These are phyloP conservation scores for Baudoinia panamericana DNA, from an alignment of 495 filamentous ascomycete genomes.

Conservation along the genomic window DNA sequence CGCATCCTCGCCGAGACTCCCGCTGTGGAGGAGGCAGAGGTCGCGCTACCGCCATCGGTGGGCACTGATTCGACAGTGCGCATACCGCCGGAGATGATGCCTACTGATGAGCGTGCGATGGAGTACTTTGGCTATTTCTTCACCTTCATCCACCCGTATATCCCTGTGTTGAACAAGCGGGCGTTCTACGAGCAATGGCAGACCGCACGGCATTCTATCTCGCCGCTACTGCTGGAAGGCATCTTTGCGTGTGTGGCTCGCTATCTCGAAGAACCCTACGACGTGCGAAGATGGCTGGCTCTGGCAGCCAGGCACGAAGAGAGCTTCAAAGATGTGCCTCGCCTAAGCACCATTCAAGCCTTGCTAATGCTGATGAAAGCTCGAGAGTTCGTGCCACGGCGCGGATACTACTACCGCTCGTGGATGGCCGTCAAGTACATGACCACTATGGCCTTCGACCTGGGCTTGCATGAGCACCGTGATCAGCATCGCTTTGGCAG, in stretches of 20 bases:
- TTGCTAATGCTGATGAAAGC: constrained; percentile 82
- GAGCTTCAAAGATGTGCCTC: constrained; percentile 88
- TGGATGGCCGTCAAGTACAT: constrained; percentile 95
- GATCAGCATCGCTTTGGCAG: constrained; percentile 57
- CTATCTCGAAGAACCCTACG: constrained; percentile 65
- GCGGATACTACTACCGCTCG: constrained; percentile 92
- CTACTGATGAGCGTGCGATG: constrained; percentile 66
- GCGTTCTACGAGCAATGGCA: constrained; percentile 90
- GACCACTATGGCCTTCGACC: constrained; percentile 83
- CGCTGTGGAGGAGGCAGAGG: constrained; percentile 57
- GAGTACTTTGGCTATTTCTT: constrained; percentile 92
- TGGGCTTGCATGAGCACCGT: constrained; percentile 81
- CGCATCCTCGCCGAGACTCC: constrained; percentile 54
- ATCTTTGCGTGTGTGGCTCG: constrained; percentile 89
- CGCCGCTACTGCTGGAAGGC: constrained; percentile 81
- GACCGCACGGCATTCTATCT: constrained; percentile 70
- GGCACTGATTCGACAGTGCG: constrained; percentile 62
- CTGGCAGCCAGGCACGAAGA: constrained; percentile 86
- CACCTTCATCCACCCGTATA: constrained; percentile 81
- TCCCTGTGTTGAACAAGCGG: constrained; percentile 78
- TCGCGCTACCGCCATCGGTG: constrained; percentile 48
- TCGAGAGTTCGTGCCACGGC: constrained; percentile 75
- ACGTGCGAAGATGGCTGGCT: constrained; percentile 89
- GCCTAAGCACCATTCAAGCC: constrained; percentile 88
- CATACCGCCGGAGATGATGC: constrained; percentile 92